phyloP scores from a whole-genome alignment of 2,329 filamentous ascomycete species.

The Orbilia blumenaviensis region DNA sequence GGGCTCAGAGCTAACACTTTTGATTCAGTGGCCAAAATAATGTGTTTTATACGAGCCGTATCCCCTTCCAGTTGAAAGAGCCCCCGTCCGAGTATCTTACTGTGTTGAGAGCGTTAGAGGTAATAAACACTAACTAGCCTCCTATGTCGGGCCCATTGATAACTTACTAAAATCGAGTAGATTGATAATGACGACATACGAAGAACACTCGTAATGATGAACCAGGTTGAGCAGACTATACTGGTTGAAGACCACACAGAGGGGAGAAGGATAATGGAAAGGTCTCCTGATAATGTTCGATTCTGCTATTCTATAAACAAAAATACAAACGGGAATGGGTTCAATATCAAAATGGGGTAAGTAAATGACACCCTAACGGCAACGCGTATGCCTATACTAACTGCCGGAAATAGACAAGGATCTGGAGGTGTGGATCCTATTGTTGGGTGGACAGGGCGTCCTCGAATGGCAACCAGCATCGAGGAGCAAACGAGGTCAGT shows the following conservation, averaged over 20 bases:
- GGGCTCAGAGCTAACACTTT: slow-evolving; percentile 26
- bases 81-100: slow-evolving; percentile 79
- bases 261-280: slow-evolving; percentile 75
- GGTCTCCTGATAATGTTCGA: slow-evolving; percentile 74
- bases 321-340: slow-evolving; percentile 68
- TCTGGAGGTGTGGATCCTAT: slow-evolving; percentile 57
- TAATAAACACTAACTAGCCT: slow-evolving; percentile 57
- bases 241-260: slow-evolving; percentile 75
- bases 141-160: background rate
- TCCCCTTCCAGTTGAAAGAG: slow-evolving; percentile 73
- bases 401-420: slow-evolving; percentile 48
- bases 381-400: background rate
- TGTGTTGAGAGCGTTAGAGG: slow-evolving; percentile 77
- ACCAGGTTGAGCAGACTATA: slow-evolving; percentile 83
- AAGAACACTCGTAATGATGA: slow-evolving; percentile 83
- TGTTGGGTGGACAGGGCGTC: slow-evolving; percentile 65
- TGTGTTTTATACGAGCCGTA: slow-evolving; percentile 72
- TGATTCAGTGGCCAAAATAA: slow-evolving; percentile 64
- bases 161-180: slow-evolving; percentile 59
- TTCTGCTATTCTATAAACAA: slow-evolving; percentile 77
- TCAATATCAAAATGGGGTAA: slow-evolving; percentile 66
- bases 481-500: slow-evolving; percentile 71
- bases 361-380: slow-evolving; percentile 56
- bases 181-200: slow-evolving; percentile 82
- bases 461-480: slow-evolving; percentile 83